These are phyloP conservation scores for Neofusicoccum cordaticola DNA, from an alignment of 2,329 filamentous ascomycete species.

Conservation along the genomic window DNA sequence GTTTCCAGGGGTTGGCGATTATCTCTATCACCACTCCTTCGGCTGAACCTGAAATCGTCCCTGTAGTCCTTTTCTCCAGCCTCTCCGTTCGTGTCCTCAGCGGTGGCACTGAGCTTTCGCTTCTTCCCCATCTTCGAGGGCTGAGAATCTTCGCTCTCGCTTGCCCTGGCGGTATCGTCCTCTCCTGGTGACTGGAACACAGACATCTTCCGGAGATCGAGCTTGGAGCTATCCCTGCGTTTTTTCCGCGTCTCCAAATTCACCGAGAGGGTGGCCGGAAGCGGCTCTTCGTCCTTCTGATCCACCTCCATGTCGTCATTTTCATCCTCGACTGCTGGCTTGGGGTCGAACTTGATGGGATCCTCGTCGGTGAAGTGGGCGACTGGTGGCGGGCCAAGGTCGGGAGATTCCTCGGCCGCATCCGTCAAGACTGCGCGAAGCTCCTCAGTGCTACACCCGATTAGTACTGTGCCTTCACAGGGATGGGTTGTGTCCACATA, in stretches of 20 bases:
- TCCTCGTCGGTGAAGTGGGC: slow-evolving; percentile 52
- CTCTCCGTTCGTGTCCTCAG: slow-evolving; percentile 21
- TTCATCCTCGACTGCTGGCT: slow-evolving; percentile 21
- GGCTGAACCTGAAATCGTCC: slow-evolving; percentile 49
- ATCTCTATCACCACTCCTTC: slow-evolving; percentile 21
- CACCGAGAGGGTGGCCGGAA: slow-evolving; percentile 39
- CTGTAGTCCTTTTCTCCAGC: slow-evolving; percentile 6
- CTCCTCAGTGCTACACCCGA: slow-evolving; percentile 53
- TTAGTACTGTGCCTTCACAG: slow-evolving; percentile 27
- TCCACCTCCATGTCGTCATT: slow-evolving; percentile 22
- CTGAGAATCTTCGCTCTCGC: slow-evolving; percentile 24
- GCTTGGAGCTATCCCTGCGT: slow-evolving; percentile 51
- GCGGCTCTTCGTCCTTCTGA: slow-evolving; percentile 34
- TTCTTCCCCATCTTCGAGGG: slow-evolving; percentile 51
- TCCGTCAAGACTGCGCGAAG: slow-evolving; percentile 55
- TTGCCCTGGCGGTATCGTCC: slow-evolving; percentile 29
- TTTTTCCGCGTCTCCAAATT: slow-evolving; percentile 54
- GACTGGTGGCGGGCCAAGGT: slow-evolving; percentile 60
- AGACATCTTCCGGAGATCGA: slow-evolving; percentile 40
- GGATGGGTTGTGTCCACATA: slow-evolving; percentile 40
- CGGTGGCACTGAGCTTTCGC: slow-evolving; percentile 51
- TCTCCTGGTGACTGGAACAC: slow-evolving; percentile 43
- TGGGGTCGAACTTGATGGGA: slow-evolving; percentile 44
- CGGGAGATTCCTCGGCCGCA: slow-evolving; percentile 59
- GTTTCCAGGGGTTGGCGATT: not conserved